Percentiles rank a stretch among this genome's conserved stretches.
These are phyloP conservation scores for Carex pumila DNA, from an alignment of 176 grass and related monocot species.

Conservation along the genomic window DNA sequence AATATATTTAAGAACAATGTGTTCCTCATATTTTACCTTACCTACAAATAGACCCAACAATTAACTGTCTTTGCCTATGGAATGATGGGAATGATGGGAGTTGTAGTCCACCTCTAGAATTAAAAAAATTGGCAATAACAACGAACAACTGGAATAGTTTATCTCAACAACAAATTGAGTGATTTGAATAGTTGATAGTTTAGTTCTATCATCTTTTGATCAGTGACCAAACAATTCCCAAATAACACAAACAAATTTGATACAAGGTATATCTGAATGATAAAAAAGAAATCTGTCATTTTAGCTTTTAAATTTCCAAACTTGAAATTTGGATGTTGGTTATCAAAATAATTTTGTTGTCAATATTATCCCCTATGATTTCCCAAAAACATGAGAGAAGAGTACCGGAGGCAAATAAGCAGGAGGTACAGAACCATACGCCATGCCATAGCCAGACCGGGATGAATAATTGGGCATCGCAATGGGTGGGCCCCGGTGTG, in stretches of 20 bases:
- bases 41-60: not conserved
- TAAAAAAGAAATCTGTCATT: not conserved
- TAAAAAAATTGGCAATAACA: not conserved
- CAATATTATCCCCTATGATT: not conserved
- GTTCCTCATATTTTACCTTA: not conserved
- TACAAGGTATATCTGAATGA: not conserved
- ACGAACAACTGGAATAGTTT: not conserved
- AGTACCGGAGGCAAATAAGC: conserved; percentile 21
- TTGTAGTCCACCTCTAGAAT: not conserved
- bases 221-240: not conserved
- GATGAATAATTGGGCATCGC: conserved; percentile 1
- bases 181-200: not conserved
- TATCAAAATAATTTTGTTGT: not conserved
- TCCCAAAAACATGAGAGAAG: not conserved
- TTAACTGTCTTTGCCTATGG: not conserved
- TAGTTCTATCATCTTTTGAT: not conserved
- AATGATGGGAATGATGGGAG: not conserved
- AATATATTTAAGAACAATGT: not conserved
- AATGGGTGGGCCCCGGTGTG: not conserved
- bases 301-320: not conserved
- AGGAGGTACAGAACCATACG: conserved; percentile 15
- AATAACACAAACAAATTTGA: not conserved
- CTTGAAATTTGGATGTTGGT: not conserved
- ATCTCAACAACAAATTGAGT: not conserved
- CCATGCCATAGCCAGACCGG: not conserved